Base-by-base conservation (phyloP, 1,284 basidiomycete genomes). In the Tilletia indica region DNA sequence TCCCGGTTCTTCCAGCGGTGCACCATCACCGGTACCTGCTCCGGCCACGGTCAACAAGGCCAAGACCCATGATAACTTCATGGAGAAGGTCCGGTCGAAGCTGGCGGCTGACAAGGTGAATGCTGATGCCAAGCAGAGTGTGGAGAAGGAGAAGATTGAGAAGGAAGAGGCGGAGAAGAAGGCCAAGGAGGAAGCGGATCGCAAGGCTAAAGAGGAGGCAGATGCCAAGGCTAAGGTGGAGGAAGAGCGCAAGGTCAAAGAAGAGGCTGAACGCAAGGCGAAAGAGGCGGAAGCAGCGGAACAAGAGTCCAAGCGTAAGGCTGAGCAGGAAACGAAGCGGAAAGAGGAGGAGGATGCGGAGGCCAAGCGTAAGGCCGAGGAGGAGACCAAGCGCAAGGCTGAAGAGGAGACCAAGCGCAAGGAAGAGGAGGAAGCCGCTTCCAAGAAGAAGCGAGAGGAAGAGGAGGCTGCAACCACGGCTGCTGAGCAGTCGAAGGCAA, bases 181-280 rank as follows among this genome's bases (percentile, higher is more conserved):
- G 11, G 75, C 72, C 19, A 68, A 76, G 58, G 74, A 71, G 31
- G 67, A 68, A 45, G 19, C 45, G 14, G 69, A 74, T 69, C 74
- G 45, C 48, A 54, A 72, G 68, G 21, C 66, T 42, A 25, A 68
- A 25, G 47, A n/a, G 16, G 69, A 67, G 9, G 76, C 76, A 16
- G 73, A 76, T 67, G 70, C 69, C 58, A 74, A 75, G 70, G 76
- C 76, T 66, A 73, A 73, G n/a, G 67, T 25, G 14, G 67, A 68
- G 36, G 67, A 19, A 14, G 45, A 76, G 19, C 69, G 69, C 14
- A 70, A 76, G 54, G 76, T 69, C 45, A 71, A 73, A 68, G 74
- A 72, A 31, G 72, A 75, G 58, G 70, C 69, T 25, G 51, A 73
- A 31, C 70, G 69, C 38, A 71, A 76, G 47, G 78, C 72, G 2